phyloP scores from a whole-genome alignment of 2,329 filamentous ascomycete genomes.

The Penicillium sp. region DNA sequence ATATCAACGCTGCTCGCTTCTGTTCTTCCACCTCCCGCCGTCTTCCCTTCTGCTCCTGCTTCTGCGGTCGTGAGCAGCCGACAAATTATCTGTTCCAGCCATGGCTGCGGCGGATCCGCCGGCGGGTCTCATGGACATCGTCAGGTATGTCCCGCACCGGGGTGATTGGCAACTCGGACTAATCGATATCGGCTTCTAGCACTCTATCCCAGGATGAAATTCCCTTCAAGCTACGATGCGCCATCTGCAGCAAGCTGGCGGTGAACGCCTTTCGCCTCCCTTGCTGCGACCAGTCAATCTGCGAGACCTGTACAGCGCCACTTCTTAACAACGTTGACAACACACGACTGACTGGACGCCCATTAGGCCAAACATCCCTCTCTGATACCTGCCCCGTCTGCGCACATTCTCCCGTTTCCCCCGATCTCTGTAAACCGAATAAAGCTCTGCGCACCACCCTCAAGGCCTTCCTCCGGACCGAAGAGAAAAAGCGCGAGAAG shows the following conservation, averaged over 20 bases:
- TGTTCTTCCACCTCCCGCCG: background rate
- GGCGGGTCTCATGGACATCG: conserved; percentile 44
- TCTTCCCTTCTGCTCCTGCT: background rate
- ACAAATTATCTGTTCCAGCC: conserved; percentile 6
- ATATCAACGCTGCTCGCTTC: conserved; percentile 5
- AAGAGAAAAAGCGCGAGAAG: conserved; percentile 82
- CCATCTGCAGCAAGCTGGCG: conserved; percentile 85
- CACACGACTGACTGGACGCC: background rate
- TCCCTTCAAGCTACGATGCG: conserved; percentile 94
- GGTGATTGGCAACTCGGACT: background rate
- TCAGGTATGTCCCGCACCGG: conserved; percentile 31
- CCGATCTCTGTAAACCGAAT: conserved; percentile 82
- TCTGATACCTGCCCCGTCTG: conserved; percentile 85
- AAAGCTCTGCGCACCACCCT: conserved; percentile 91
- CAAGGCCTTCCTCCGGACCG: conserved; percentile 83
- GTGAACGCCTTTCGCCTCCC: conserved; percentile 87
- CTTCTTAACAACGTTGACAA: background rate
- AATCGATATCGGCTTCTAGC: conserved; percentile 45
- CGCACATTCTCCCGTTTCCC: conserved; percentile 83
- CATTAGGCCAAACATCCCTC: conserved; percentile 69
- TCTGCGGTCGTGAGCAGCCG: background rate
- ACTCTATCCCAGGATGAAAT: conserved; percentile 78
- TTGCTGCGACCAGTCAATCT: conserved; percentile 94
- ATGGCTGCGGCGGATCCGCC: conserved; percentile 44
- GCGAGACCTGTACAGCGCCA: conserved; percentile 71